A percentile compares a stretch with the other conserved stretches of the same genome.
Evolutionary conservation across 371 early-diverging fungal species (phyloP).

Genomic region (Apophysomyces ossiformis): DNA sequence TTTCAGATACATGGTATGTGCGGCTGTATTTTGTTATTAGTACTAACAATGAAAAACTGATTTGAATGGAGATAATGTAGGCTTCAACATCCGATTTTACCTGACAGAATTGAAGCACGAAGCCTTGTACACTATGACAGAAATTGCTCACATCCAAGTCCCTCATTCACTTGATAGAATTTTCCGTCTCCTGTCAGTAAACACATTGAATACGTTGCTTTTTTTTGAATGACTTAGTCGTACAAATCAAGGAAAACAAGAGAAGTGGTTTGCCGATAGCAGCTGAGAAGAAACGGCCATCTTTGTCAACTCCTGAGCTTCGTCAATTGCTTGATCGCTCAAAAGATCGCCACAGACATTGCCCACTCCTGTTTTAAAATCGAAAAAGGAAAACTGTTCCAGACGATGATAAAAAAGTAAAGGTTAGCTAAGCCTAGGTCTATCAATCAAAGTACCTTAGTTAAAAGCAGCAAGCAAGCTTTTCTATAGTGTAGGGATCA

Average conservation of each 20-base stretch:
- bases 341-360: background rate
- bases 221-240: background rate
- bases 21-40: background rate
- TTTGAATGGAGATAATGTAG: constrained; percentile 4
- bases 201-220: constrained; percentile 7
- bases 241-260: background rate
- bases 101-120: constrained; percentile 6
- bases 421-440: no score
- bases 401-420: no score
- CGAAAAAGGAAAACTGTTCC: background rate
- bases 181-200: background rate
- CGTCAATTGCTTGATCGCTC: background rate
- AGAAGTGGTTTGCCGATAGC: background rate
- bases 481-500: no score
- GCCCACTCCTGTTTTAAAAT: background rate
- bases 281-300: constrained; percentile 1
- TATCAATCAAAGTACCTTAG: no score
- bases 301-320: background rate
- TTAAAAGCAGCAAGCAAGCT: no score
- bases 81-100: constrained; percentile 15
- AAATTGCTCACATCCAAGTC: background rate
- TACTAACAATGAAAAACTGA: background rate
- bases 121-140: constrained; percentile 14
- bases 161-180: background rate
- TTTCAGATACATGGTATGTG: constrained; percentile 15